Base-by-base conservation (phyloP, 2,329 filamentous ascomycete genomes). In the Lachnellula suecica region DNA sequence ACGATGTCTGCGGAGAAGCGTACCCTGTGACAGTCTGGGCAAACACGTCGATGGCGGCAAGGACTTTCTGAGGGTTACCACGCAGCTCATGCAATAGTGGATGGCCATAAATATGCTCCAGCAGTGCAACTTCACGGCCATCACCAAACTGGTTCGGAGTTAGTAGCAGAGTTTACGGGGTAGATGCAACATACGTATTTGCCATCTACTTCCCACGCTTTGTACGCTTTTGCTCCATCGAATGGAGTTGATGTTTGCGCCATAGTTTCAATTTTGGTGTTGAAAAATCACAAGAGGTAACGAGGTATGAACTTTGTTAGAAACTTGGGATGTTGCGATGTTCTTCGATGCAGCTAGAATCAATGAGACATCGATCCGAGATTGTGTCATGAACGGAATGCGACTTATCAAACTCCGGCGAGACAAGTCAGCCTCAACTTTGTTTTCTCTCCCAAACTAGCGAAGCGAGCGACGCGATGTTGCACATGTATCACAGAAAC, bases 21-120 rank as follows among this genome's bases (percentile, higher is more conserved):
- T n/a, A n/a, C 17, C 31, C 31, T 7, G 31, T n/a, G 11, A 34
- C 31, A 7, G 31, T 34, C 17, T 34, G 31, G 31, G 31, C 31
- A 68, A 79, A 92, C 49, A 86, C 79, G 63, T 91, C 87, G 66
- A 92, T 89, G 25, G 81, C 81, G 15, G 77, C 75, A 1, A 91
- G 74, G 2, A 92, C 79, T 48, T 76, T 78, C 15, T 77, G 65
- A 0, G 88, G 87, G 20, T 81, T 83, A 19, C 79, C 82, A 44
- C 84, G 77, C 54, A 91, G 78, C 47, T 82, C 72, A 3, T 85
- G 79, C 24, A 89, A 69, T 52, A 85, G 74, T 2, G 81, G 75
- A 35, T 82, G 81, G 45, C 69, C 70, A 68, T 87, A 87, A 48
- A 91, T 74, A 65, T 81, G 89, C 59, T 87, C 81, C 6, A 91